These are phyloP conservation scores for Cyclotella baltica DNA, from an alignment of 108 stramenopile species.

Conservation along the genomic window DNA sequence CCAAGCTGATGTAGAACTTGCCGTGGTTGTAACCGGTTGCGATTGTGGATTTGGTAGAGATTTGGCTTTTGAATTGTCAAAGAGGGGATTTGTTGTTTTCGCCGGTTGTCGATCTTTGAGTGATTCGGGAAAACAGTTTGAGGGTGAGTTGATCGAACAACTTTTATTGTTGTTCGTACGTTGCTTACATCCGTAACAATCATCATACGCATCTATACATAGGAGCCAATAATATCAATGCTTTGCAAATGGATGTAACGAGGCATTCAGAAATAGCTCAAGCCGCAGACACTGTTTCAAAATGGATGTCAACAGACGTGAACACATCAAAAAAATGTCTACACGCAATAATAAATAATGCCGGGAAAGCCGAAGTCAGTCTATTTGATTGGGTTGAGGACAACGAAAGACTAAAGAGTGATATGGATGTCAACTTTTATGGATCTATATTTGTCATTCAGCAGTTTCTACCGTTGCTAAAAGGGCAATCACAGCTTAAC, in stretches of 20 bases:
- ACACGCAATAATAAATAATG: not conserved
- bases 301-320: not conserved
- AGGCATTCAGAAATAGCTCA: not conserved
- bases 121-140: not conserved
- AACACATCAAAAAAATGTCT: not conserved
- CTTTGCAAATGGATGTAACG: not conserved
- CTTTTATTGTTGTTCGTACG: too few species aligned
- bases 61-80: not conserved
- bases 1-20: not conserved
- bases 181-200: not conserved
- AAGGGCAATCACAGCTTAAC: not conserved
- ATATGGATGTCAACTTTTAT: constrained; percentile 4
- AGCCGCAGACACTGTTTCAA: not conserved
- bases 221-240: not conserved
- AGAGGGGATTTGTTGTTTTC: not conserved
- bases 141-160: too few species aligned
- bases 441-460: constrained; percentile 1
- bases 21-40: not conserved
- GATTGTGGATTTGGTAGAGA: constrained; percentile 1
- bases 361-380: not conserved
- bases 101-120: not conserved
- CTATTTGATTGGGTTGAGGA: not conserved
- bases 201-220: not conserved
- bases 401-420: not conserved
- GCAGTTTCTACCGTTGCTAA: not conserved